Conservation (phyloP, 2,329 filamentous ascomycete genomes). For the Akanthomyces lecanii region DNA sequence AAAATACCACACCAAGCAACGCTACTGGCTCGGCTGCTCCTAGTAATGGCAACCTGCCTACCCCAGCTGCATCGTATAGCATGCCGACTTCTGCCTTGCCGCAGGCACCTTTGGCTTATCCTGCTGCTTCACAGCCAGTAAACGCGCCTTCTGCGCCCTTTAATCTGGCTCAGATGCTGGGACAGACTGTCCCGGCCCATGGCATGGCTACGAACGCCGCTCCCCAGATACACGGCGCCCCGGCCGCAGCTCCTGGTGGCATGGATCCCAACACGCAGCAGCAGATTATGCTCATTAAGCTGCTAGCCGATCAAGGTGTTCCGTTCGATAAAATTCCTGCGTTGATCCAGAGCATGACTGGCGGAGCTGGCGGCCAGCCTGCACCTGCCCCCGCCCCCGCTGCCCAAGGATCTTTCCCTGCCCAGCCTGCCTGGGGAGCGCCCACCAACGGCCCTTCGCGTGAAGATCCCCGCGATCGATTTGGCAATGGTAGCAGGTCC, state of each 20-base stretch:
- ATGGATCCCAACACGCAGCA: slow-evolving; percentile 58
- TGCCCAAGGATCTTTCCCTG: slow-evolving; percentile 40
- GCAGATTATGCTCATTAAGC: slow-evolving; percentile 70
- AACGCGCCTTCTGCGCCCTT: slow-evolving; percentile 50
- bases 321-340: slow-evolving; percentile 70
- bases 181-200: slow-evolving; percentile 32
- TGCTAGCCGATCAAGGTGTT: slow-evolving; percentile 70
- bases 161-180: slow-evolving; percentile 32
- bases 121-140: slow-evolving; percentile 53
- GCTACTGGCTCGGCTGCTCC: slow-evolving; percentile 43
- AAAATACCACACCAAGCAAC: slow-evolving; percentile 41
- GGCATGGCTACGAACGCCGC: slow-evolving; percentile 25
- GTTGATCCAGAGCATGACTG: slow-evolving; percentile 51
- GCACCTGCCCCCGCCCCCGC: slow-evolving; percentile 35
- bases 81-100: slow-evolving; percentile 31
- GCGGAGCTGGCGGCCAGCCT: slow-evolving; percentile 32
- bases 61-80: slow-evolving; percentile 43
- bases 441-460: slow-evolving; percentile 24
- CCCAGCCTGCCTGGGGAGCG: slow-evolving; percentile 31
- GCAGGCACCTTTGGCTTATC: slow-evolving; percentile 33
- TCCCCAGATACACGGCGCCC: slow-evolving; percentile 33
- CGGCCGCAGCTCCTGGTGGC: slow-evolving; percentile 29
- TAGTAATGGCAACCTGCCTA: slow-evolving; percentile 33
- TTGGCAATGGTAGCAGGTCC: slow-evolving; percentile 58
- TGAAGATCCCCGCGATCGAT: slow-evolving; percentile 53